A percentile compares a stretch with the other conserved stretches of the same genome.
Evolutionary conservation across 164 flowering plant species (phyloP).

Genomic region (Dillenia turbinata): DNA sequence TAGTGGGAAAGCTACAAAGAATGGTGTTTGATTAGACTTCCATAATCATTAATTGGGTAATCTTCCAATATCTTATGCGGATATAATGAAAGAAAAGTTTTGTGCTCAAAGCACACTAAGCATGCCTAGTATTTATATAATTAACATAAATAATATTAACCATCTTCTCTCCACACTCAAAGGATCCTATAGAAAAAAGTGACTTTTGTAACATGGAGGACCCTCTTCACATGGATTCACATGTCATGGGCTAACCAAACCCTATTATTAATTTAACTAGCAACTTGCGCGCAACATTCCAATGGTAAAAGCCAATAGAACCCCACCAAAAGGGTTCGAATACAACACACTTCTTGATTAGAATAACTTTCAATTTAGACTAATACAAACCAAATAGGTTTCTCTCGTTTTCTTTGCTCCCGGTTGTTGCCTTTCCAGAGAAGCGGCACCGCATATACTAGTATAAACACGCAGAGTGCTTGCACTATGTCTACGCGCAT

Average conservation of each 20-base stretch:
- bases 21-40: not conserved
- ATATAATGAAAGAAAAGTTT: not conserved
- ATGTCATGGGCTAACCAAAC: slow-evolving; percentile 21
- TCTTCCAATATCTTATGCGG: too few relatives aligned
- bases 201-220: slow-evolving; percentile 24
- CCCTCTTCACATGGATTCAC: slow-evolving; percentile 64
- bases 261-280: slow-evolving; percentile 11
- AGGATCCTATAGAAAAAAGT: slow-evolving; percentile 8
- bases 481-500: not conserved
- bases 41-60: not conserved
- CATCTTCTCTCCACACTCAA: slow-evolving; percentile 18
- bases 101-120: not conserved
- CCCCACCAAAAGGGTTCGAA: slow-evolving; percentile 22
- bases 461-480: too few relatives aligned
- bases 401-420: slow-evolving; percentile 6
- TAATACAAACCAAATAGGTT: slow-evolving; percentile 15
- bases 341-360: slow-evolving; percentile 8
- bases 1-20: not conserved
- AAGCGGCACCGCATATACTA: too few relatives aligned
- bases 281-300: slow-evolving; percentile 31
- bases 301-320: slow-evolving; percentile 24
- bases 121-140: not conserved
- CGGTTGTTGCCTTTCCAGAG: slow-evolving; percentile 10
- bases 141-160: not conserved
- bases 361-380: slow-evolving; percentile 10